These are phyloP conservation scores for Fusarium nanum DNA, from an alignment of 2,329 filamentous ascomycete species.

Conservation along the genomic window DNA sequence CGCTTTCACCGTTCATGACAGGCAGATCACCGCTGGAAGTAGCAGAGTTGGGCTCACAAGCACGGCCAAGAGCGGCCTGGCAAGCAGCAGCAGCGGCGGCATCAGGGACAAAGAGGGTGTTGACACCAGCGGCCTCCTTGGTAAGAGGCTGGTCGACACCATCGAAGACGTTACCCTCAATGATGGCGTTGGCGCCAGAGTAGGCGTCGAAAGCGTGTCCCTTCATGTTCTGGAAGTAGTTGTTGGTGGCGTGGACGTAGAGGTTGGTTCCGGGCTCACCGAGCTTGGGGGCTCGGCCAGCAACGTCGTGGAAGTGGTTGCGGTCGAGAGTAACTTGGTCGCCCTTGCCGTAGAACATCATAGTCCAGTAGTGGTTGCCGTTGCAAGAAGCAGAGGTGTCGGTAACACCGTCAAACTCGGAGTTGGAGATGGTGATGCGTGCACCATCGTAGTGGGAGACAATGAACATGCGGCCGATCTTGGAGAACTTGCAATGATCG, in stretches of 20 bases:
- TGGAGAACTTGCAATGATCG: slow-evolving; percentile 54
- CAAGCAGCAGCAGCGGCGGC: slow-evolving; percentile 32
- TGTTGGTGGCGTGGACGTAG: slow-evolving; percentile 46
- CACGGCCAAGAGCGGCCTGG: slow-evolving; percentile 39
- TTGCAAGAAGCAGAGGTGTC: slow-evolving; percentile 47
- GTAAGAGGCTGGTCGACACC: slow-evolving; percentile 52
- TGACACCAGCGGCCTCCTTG: slow-evolving; percentile 35
- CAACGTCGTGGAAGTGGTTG: slow-evolving; percentile 47
- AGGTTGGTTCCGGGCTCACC: slow-evolving; percentile 35
- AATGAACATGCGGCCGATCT: slow-evolving; percentile 56
- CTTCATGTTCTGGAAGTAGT: slow-evolving; percentile 46
- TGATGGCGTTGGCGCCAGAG: slow-evolving; percentile 45
- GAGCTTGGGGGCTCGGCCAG: slow-evolving; percentile 50
- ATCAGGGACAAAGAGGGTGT: slow-evolving; percentile 38
- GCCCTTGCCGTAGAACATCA: slow-evolving; percentile 48
- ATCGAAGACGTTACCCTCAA: slow-evolving; percentile 48
- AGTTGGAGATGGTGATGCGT: slow-evolving; percentile 53
- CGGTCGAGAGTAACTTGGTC: slow-evolving; percentile 44
- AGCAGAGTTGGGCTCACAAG: slow-evolving; percentile 38
- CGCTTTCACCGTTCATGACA: slow-evolving; percentile 32
- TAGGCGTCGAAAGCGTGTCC: slow-evolving; percentile 65
- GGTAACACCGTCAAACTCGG: slow-evolving; percentile 54
- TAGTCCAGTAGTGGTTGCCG: slow-evolving; percentile 50
- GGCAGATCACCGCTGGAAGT: slow-evolving; percentile 43
- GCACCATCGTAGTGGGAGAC: slow-evolving; percentile 52